Evolutionary conservation across 2,329 filamentous ascomycete genomes (phyloP).

Genomic region (Dactylella cylindrospora): DNA sequence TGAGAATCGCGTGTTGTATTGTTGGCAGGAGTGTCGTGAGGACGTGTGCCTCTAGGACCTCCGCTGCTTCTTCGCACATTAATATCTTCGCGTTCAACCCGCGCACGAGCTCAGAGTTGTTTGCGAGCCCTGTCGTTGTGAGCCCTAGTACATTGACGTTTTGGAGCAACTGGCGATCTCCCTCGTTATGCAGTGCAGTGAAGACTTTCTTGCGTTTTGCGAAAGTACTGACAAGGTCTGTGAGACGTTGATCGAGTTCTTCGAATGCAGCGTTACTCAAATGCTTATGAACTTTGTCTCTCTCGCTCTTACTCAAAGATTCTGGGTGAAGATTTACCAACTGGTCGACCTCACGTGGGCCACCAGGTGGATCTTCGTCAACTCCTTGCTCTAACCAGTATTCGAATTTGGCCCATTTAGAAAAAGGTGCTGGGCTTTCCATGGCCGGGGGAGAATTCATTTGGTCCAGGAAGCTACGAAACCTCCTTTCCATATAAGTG

Average conservation of each 20-base stretch:
- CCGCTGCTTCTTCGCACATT: conserved; percentile 68
- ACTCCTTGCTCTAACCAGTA: neutral
- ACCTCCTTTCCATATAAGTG: conserved; percentile 6
- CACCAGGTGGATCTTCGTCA: neutral
- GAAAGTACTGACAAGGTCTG: conserved; percentile 1
- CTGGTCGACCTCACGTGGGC: conserved; percentile 3
- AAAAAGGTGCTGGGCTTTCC: neutral
- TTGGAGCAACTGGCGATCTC: conserved; percentile 54
- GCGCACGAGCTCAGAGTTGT: conserved; percentile 57
- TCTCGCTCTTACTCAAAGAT: neutral
- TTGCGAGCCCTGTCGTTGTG: conserved; percentile 63
- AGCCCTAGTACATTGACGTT: conserved; percentile 58
- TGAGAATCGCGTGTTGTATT: conserved; percentile 64
- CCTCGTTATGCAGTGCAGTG: conserved; percentile 49
- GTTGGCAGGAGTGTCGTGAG: conserved; percentile 63
- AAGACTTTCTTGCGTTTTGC: conserved; percentile 11
- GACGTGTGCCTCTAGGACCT: conserved; percentile 66
- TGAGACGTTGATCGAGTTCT: conserved; percentile 7
- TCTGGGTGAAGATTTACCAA: conserved; percentile 1
- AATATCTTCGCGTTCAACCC: conserved; percentile 60
- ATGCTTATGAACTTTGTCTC: conserved; percentile 2
- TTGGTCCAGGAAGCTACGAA: conserved; percentile 4
- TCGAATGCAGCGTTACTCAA: conserved; percentile 18
- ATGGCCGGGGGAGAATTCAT: too few relatives aligned
- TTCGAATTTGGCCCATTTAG: too few relatives aligned